Conservation (phyloP, 208 protist genomes). For the Trypanosoma cruzi region DNA sequence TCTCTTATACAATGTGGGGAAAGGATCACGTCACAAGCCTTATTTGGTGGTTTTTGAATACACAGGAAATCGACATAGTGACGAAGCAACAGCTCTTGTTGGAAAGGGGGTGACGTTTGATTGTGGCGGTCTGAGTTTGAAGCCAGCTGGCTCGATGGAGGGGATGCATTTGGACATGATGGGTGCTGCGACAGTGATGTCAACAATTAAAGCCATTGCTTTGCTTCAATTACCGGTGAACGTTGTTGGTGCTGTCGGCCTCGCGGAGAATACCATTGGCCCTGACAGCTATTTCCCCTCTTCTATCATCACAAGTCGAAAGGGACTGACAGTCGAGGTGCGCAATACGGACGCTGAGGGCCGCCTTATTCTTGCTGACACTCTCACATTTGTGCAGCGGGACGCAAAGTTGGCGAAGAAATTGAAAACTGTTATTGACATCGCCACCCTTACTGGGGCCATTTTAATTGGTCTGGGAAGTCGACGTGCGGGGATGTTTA, state of each 20-base stretch:
- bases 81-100: conserved; percentile 60
- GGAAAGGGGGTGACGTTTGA: conserved; percentile 95
- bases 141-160: conserved; percentile 90
- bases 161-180: conserved; percentile 95
- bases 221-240: conserved; percentile 72
- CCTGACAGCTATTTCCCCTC: conserved; percentile 79
- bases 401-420: conserved; percentile 59
- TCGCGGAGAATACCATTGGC: conserved; percentile 91
- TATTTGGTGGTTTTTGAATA: conserved; percentile 87
- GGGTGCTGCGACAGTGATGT: conserved; percentile 85
- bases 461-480: conserved; percentile 77
- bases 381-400: conserved; percentile 85
- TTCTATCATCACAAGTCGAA: conserved; percentile 79
- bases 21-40: conserved; percentile 66
- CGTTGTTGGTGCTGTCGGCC: conserved; percentile 71
- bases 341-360: conserved; percentile 94
- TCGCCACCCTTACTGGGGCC: conserved; percentile 93
- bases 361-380: conserved; percentile 90
- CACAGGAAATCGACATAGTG: conserved; percentile 52
- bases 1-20: conserved; percentile 85
- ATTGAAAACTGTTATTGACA: conserved; percentile 75
- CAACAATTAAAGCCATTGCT: conserved; percentile 70
- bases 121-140: conserved; percentile 90
- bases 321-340: conserved; percentile 86
- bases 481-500: conserved; percentile 79